phyloP scores from a whole-genome alignment of 1,139 yeast genomes.

The Magnusiomyces paraingens region DNA sequence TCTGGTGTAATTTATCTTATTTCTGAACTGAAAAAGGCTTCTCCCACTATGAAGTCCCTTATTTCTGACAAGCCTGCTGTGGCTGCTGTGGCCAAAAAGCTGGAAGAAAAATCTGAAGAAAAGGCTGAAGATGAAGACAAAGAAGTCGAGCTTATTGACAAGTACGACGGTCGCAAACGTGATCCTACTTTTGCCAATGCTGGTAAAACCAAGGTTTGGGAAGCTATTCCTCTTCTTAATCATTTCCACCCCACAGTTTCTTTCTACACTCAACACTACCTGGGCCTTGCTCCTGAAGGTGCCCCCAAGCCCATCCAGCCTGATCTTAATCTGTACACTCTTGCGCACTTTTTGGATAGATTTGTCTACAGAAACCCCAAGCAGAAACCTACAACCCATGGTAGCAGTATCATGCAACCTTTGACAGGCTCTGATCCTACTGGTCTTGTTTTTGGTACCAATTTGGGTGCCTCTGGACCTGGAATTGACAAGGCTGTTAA shows the following conservation, averaged over 20 bases:
- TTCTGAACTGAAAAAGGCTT: slow-evolving; percentile 52
- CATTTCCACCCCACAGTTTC: slow-evolving; percentile 94
- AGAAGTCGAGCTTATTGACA: slow-evolving; percentile 26
- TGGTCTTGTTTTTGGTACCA: slow-evolving; percentile 58
- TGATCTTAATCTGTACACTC: slow-evolving; percentile 80
- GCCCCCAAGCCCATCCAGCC: slow-evolving; percentile 55
- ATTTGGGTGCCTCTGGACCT: slow-evolving; percentile 9
- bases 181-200: slow-evolving; percentile 90
- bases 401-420: slow-evolving; percentile 96
- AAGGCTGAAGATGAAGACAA: slow-evolving; percentile 26
- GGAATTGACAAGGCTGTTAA: slow-evolving; percentile 41
- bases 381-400: slow-evolving; percentile 63
- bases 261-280: slow-evolving; percentile 54
- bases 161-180: slow-evolving; percentile 82
- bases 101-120: slow-evolving; percentile 8
- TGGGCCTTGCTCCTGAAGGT: slow-evolving; percentile 40
- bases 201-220: slow-evolving; percentile 79
- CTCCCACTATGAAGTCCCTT: slow-evolving; percentile 47
- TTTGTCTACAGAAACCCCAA: slow-evolving; percentile 93
- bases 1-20: slow-evolving; percentile 83
- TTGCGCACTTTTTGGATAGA: slow-evolving; percentile 87
- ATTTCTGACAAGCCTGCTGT: slow-evolving; percentile 7
- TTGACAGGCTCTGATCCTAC: slow-evolving; percentile 78
- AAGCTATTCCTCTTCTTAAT: slow-evolving; percentile 57
- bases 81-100: not conserved